Evolutionary conservation across 1,284 basidiomycete species (phyloP), one percentile per base, ranked within the genome.

Genomic region (Psilocybe mexicana): DNA sequence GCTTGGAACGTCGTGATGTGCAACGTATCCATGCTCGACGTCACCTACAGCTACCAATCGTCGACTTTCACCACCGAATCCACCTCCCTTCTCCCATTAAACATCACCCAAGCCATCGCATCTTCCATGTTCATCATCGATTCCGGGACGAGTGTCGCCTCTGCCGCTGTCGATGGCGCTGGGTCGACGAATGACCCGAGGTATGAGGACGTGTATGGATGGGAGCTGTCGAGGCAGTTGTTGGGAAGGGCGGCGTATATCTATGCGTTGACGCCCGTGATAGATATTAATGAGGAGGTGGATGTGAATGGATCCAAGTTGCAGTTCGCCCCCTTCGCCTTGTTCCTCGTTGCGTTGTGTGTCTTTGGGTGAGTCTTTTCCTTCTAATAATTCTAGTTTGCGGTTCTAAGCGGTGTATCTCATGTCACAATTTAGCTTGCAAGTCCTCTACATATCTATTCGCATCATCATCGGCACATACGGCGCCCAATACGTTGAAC

Each of bases 1-100:
- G 54, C 47, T 7, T 55, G 54, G 54, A 50, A 55, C 42, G 47
- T 55, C 30, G n/a, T 55, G 33, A 44, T 50, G 11, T 55, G 54
- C 47, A 55, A 50, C 28, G 14, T 55, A 11, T 49, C 46, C 26
- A 38, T 38, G 2, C 40, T 55, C 40, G 47, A 55, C 10, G 54
- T 50, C 40, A 50, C 38, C 5, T 55, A 55, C 14, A 50, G 11
- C 11, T 48, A 48, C 28, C n/a, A 28, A 24, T 48, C 46, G 2
- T 48, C 46, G 0, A 10, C 1, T 35, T 48, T 3, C 30, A 7
- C 5, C 30, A 48, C 46, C 28, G 28, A 35, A n/a, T 35, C 28
- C 28, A 14, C n/a, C 6, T 3, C 46, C 46, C 30, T 10, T 6
- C 14, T 35, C 28, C 28, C n/a, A 8, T 30, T 48, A 11, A 48